These are phyloP conservation scores for Eucalyptus fibrosa DNA, from an alignment of 345 rosid species.

Conservation along the genomic window DNA sequence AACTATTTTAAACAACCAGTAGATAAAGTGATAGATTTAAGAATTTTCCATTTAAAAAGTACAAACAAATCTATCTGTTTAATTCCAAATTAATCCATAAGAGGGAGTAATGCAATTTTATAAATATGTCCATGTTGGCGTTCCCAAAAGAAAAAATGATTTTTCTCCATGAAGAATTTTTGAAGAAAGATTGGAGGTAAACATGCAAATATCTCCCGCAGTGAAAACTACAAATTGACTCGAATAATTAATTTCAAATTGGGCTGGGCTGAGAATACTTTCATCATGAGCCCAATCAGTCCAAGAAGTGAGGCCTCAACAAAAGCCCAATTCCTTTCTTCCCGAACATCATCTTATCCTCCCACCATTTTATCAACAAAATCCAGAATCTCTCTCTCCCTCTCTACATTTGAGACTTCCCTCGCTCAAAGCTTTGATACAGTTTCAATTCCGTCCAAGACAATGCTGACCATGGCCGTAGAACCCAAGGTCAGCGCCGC, in stretches of 20 bases:
- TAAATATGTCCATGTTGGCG: not conserved
- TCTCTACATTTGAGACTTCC: not conserved
- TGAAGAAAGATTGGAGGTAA: not conserved
- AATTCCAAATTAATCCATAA: not conserved
- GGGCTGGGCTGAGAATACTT: not conserved
- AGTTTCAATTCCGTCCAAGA: not conserved
- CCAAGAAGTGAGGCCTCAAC: not conserved
- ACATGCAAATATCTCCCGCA: not conserved
- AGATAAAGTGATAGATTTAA: not conserved
- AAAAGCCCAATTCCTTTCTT: not conserved
- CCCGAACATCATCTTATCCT: not conserved
- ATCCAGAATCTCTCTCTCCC: not conserved
- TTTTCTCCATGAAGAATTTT: not conserved
- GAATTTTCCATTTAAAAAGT: not conserved
- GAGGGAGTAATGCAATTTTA: not conserved
- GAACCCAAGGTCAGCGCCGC: slow-evolving; percentile 4
- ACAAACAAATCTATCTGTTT: not conserved
- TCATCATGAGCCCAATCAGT: not conserved
- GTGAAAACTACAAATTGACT: not conserved
- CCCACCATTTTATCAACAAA: not conserved
- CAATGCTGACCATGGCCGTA: slow-evolving; percentile 17
- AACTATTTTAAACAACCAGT: not conserved
- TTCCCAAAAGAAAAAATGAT: not conserved
- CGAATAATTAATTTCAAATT: not conserved
- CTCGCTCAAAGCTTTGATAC: not conserved